Conservation (phyloP, 2,329 filamentous ascomycete genomes). For the Claviceps paspali region DNA sequence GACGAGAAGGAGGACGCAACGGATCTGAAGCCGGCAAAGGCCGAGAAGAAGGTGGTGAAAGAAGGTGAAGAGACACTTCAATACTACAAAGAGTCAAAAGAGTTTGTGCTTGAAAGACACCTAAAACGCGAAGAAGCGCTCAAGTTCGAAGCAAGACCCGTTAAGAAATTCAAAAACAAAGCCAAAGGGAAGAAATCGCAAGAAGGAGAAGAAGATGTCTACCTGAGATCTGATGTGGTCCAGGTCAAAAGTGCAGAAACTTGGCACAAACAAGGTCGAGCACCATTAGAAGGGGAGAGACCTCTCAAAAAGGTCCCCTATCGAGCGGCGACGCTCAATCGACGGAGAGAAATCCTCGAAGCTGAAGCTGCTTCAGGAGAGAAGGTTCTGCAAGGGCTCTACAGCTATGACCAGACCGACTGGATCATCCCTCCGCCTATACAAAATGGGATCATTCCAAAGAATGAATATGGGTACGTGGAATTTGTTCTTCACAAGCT, state of each 20-base stretch:
- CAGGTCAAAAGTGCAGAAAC: constrained; percentile 83
- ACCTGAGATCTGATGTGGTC: constrained; percentile 61
- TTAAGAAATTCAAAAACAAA: constrained; percentile 59
- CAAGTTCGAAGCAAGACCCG: constrained; percentile 47
- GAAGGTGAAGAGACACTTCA: constrained; percentile 72
- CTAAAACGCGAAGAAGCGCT: constrained; percentile 86
- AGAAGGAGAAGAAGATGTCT: constrained; percentile 69
- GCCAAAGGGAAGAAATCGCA: constrained; percentile 51
- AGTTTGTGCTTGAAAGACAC: constrained; percentile 75
- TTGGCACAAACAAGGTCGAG: constrained; percentile 93
- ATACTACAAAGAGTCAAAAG: constrained; percentile 72
- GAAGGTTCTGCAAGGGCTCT: constrained; percentile 77
- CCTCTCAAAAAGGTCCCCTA: constrained; percentile 81
- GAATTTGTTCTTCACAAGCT: neutral
- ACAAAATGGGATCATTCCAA: constrained; percentile 70
- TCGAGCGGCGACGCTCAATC: constrained; percentile 75
- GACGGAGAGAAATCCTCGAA: constrained; percentile 80
- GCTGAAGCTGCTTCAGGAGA: constrained; percentile 63
- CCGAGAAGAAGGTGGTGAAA: constrained; percentile 56
- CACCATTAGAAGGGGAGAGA: constrained; percentile 51
- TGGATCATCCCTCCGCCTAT: constrained; percentile 92
- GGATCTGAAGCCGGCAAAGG: constrained; percentile 58
- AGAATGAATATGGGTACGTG: constrained; percentile 65
- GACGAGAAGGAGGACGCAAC: constrained; percentile 69
- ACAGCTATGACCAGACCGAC: constrained; percentile 71